Conservation (phyloP, 352 stramenopile species). For the Globisporangium cylindrosporum region DNA sequence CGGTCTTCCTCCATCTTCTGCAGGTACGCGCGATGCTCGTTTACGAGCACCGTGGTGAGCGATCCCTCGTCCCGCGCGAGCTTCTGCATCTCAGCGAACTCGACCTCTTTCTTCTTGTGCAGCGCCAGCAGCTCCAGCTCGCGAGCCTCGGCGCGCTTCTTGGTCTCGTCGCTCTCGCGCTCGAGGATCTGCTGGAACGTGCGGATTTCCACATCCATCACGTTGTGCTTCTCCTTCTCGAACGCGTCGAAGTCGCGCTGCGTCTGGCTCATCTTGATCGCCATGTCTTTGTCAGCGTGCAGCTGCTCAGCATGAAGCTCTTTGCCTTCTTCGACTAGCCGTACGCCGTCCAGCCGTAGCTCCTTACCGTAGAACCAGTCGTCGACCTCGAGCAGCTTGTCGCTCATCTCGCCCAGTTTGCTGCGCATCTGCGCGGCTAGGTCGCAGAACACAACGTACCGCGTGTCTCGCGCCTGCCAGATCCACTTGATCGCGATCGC, state of each 20-base stretch:
- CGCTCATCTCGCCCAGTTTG: constrained; percentile 48
- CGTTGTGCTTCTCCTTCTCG: constrained; percentile 62
- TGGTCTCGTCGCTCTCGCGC: constrained; percentile 46
- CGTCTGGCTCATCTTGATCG: constrained; percentile 75
- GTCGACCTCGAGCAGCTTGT: constrained; percentile 89
- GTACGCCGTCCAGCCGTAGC: constrained; percentile 77
- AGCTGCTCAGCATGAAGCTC: constrained; percentile 57
- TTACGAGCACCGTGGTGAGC: constrained; percentile 56
- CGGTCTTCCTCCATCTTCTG: constrained; percentile 80
- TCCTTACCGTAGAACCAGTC: constrained; percentile 93
- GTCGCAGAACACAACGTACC: constrained; percentile 41
- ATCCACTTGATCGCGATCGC: constrained; percentile 78
- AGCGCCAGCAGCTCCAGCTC: constrained; percentile 77
- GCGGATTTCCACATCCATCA: constrained; percentile 50
- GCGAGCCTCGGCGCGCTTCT: constrained; percentile 50
- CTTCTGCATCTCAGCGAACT: constrained; percentile 71
- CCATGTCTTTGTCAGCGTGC: constrained; percentile 75
- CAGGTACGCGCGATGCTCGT: constrained; percentile 83
- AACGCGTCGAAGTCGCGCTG: constrained; percentile 80
- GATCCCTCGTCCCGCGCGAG: constrained; percentile 59
- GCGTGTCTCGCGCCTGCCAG: constrained; percentile 67
- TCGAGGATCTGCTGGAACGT: constrained; percentile 65
- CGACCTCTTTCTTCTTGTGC: constrained; percentile 67
- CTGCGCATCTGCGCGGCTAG: constrained; percentile 54
- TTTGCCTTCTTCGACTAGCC: constrained; percentile 50